These are phyloP conservation scores for Suhomyces choctaworum DNA, from an alignment of 1,139 yeast species.

Conservation along the genomic window DNA sequence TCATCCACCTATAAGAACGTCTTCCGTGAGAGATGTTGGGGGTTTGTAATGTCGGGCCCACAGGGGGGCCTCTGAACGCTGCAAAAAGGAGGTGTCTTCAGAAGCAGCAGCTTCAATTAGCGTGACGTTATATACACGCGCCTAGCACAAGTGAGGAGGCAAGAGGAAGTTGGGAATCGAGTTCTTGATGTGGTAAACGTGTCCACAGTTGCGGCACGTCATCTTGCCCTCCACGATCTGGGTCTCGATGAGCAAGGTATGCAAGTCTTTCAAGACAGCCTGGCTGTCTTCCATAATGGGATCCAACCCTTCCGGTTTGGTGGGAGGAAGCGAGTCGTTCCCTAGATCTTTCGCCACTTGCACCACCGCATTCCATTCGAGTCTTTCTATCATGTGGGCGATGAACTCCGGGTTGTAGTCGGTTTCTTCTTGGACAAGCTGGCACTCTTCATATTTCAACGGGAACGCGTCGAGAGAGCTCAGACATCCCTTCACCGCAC, in stretches of 20 bases:
- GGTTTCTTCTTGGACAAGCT: conserved; percentile 72
- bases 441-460: conserved; percentile 67
- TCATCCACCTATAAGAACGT: no score
- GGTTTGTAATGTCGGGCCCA: background rate
- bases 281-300: conserved; percentile 60
- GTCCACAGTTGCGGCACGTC: conserved; percentile 85
- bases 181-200: conserved; percentile 85
- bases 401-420: conserved; percentile 86
- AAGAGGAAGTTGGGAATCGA: conserved; percentile 90
- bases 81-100: background rate
- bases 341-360: conserved; percentile 77
- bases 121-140: no score
- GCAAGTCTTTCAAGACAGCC: conserved; percentile 70
- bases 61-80: background rate
- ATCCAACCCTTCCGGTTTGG: conserved; percentile 62
- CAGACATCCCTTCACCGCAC: conserved; percentile 85
- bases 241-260: conserved; percentile 76
- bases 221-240: conserved; percentile 85
- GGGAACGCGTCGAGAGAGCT: conserved; percentile 80
- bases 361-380: conserved; percentile 85
- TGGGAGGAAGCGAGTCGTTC: conserved; percentile 60
- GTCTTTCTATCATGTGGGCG: conserved; percentile 70
- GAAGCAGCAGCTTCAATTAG: no score
- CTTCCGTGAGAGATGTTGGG: no score
- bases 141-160: conserved; percentile 74